phyloP scores from a whole-genome alignment of 2,329 filamentous ascomycete genomes.

The Knoxdaviesia capensis region DNA sequence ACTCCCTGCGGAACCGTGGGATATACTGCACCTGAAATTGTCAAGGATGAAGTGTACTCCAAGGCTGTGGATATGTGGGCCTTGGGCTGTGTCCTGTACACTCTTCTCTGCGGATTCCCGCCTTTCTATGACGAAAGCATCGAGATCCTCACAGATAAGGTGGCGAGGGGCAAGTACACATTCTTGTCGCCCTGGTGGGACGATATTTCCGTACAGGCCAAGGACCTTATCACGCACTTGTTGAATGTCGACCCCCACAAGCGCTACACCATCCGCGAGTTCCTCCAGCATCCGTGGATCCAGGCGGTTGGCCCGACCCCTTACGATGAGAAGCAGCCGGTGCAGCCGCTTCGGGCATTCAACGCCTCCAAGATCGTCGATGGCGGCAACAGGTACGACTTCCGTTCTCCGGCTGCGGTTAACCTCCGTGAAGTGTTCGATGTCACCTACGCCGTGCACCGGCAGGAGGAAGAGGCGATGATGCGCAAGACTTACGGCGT shows the following conservation, averaged over 20 bases:
- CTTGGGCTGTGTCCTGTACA: slow-evolving; percentile 89
- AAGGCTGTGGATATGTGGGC: slow-evolving; percentile 99
- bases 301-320: slow-evolving; percentile 37
- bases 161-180: slow-evolving; percentile 88
- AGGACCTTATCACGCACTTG: slow-evolving; percentile 84
- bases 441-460: slow-evolving; percentile 91
- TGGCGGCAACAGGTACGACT: slow-evolving; percentile 59
- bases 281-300: slow-evolving; percentile 91
- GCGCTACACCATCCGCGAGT: slow-evolving; percentile 82
- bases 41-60: slow-evolving; percentile 96
- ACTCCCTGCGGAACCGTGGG: slow-evolving; percentile 97
- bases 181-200: slow-evolving; percentile 99
- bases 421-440: slow-evolving; percentile 96
- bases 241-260: slow-evolving; percentile 89
- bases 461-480: slow-evolving; percentile 91
- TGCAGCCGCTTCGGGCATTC: slow-evolving; percentile 26
- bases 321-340: slow-evolving; percentile 37
- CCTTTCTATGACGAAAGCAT: slow-evolving; percentile 99
- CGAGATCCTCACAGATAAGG: slow-evolving; percentile 90
- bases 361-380: slow-evolving; percentile 32
- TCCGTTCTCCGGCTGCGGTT: slow-evolving; percentile 84
- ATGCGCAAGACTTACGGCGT: slow-evolving; percentile 63
- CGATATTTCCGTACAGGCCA: slow-evolving; percentile 84
- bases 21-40: slow-evolving; percentile 94
- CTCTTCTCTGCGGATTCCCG: slow-evolving; percentile 87